Percentiles rank a stretch among this genome's conserved stretches.
Conservation (phyloP, 176 grass and related monocot species). For the Secale cereale region DNA sequence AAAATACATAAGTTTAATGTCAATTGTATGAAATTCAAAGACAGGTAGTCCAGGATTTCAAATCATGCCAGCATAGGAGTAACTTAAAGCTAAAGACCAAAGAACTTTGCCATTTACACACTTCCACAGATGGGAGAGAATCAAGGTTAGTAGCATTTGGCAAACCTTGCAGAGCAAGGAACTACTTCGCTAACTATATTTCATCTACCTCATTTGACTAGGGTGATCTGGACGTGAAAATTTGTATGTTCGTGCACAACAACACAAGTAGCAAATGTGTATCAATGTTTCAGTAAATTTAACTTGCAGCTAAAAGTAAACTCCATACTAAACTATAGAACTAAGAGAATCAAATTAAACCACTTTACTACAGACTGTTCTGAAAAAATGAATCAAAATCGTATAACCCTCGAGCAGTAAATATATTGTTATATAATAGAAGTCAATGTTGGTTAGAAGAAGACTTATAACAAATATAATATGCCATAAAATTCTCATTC, state of each 20-base stretch:
- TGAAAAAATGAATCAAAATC: neutral
- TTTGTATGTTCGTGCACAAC: neutral
- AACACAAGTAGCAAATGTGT: neutral
- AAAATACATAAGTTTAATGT: neutral
- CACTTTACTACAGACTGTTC: neutral
- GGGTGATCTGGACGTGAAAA: neutral
- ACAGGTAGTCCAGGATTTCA: neutral
- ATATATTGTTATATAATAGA: neutral
- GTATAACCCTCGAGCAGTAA: neutral
- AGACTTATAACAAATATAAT: neutral
- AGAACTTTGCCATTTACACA: neutral
- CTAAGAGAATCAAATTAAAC: neutral
- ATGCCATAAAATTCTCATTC: neutral
- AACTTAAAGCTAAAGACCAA: neutral
- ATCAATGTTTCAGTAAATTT: neutral
- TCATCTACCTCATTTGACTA: neutral
- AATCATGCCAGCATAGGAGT: neutral
- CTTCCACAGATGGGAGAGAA: neutral
- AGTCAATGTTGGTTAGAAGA: neutral
- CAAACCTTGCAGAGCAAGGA: neutral
- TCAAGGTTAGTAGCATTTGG: slow-evolving; percentile 3
- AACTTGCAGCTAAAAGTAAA: slow-evolving; percentile 6
- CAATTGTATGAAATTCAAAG: neutral
- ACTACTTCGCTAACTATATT: neutral
- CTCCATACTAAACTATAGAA: neutral